Conservation (phyloP, 2,329 filamentous ascomycete genomes). For the Xylaria sp. region DNA sequence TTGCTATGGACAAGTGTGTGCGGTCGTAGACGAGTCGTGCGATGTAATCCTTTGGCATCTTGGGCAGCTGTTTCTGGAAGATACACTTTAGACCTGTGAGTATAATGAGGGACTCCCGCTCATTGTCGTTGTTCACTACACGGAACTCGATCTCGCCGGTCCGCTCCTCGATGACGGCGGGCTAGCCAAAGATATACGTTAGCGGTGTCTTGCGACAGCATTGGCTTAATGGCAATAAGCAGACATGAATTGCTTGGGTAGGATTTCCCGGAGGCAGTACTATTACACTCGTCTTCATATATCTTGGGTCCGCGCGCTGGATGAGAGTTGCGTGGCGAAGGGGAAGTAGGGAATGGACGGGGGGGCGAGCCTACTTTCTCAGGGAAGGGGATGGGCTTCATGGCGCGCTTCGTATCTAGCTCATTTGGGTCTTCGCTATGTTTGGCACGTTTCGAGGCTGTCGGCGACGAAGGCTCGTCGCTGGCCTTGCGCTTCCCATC, state of each 20-base stretch:
- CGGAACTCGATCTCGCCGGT: slow-evolving; percentile 96
- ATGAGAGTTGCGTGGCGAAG: background rate
- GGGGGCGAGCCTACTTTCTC: slow-evolving; percentile 78
- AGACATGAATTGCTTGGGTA: background rate
- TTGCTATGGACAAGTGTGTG: slow-evolving; percentile 94
- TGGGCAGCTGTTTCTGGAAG: slow-evolving; percentile 97
- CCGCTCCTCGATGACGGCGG: slow-evolving; percentile 92
- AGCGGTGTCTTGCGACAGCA: background rate
- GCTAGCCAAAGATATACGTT: slow-evolving; percentile 57
- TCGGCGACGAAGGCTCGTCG: slow-evolving; percentile 71
- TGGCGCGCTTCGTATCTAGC: slow-evolving; percentile 61
- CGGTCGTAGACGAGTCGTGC: slow-evolving; percentile 97
- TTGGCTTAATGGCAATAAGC: background rate
- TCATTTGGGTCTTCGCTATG: slow-evolving; percentile 57
- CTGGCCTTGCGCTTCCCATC: slow-evolving; percentile 78
- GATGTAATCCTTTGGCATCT: slow-evolving; percentile 99
- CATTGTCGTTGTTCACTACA: slow-evolving; percentile 96
- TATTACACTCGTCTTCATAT: background rate
- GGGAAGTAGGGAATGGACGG: background rate
- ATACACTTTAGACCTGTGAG: slow-evolving; percentile 96
- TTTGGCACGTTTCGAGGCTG: slow-evolving; percentile 73
- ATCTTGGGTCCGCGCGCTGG: background rate
- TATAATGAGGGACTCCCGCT: slow-evolving; percentile 89
- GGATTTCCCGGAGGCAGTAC: background rate
- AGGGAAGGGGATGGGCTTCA: slow-evolving; percentile 82